A percentile compares a stretch with the other conserved stretches of the same genome.
These are phyloP conservation scores for Saccharum hybrid DNA, from an alignment of 202 grass and related monocot genomes.

Conservation along the genomic window DNA sequence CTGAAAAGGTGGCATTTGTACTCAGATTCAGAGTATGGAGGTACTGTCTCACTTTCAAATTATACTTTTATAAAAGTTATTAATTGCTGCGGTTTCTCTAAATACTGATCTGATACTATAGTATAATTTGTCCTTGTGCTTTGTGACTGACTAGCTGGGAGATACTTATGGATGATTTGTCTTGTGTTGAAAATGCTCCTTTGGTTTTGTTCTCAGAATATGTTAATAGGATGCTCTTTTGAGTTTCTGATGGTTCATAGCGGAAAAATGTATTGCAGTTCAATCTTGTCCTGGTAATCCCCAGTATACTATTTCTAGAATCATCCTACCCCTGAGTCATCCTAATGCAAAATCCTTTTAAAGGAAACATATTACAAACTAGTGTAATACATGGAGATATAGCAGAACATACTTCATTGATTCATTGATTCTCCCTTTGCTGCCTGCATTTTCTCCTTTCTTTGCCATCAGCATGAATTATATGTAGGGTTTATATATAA, in stretches of 20 bases:
- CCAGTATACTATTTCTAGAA: not conserved
- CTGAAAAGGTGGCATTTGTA: slow-evolving; percentile 92
- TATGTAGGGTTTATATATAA: not conserved
- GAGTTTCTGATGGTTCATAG: not conserved
- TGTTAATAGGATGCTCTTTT: not conserved
- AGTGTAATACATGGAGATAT: not conserved
- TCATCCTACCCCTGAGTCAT: not conserved
- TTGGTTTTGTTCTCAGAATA: not conserved
- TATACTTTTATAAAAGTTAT: slow-evolving; percentile 13
- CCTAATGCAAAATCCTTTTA: slow-evolving; percentile 4
- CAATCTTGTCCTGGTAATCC: not conserved
- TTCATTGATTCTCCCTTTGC: not conserved
- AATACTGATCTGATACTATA: slow-evolving; percentile 2
- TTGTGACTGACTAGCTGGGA: not conserved
- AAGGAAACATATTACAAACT: slow-evolving; percentile 16
- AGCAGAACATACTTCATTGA: not conserved
- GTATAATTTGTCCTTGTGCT: slow-evolving; percentile 9
- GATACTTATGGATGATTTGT: slow-evolving; percentile 10
- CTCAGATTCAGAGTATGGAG: slow-evolving; percentile 89
- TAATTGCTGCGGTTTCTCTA: not conserved
- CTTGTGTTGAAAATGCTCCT: not conserved
- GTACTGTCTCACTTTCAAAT: slow-evolving; percentile 42
- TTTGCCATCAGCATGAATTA: not conserved
- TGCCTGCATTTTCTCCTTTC: not conserved
- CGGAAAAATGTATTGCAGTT: not conserved